phyloP scores from a whole-genome alignment of 176 grass and related monocot genomes.

The Miscanthus lutarioriparius region DNA sequence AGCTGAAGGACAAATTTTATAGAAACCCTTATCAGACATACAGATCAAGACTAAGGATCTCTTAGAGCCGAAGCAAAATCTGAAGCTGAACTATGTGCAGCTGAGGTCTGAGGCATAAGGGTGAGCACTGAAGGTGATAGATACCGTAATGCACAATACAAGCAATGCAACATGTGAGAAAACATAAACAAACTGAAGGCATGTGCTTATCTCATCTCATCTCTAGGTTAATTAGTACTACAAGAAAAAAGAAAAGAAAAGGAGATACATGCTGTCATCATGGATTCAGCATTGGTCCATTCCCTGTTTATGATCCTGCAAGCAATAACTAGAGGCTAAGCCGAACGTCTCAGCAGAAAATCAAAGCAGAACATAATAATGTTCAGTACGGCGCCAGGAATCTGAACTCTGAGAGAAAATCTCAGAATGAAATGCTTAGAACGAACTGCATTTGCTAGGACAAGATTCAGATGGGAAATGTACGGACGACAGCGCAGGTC shows the following conservation, averaged over 20 bases:
- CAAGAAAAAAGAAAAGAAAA: not conserved
- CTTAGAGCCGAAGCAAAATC: slow-evolving; percentile 29
- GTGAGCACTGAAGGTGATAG: not conserved
- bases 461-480: not conserved
- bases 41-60: not conserved
- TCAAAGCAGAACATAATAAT: not conserved
- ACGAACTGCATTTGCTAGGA: not conserved
- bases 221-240: not conserved
- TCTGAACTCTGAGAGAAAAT: not conserved
- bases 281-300: not conserved
- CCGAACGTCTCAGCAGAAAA: not conserved
- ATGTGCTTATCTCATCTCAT: not conserved
- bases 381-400: not conserved
- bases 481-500: not conserved
- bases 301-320: slow-evolving; percentile 6
- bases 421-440: not conserved
- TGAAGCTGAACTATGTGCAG: not conserved
- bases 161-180: slow-evolving; percentile 21
- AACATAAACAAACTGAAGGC: slow-evolving; percentile 22
- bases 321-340: not conserved
- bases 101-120: slow-evolving; percentile 25
- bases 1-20: not conserved
- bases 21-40: not conserved
- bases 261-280: not conserved
- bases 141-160: slow-evolving; percentile 22